phyloP scores from a whole-genome alignment of 345 rosid genomes.

The Theobroma cacao region DNA sequence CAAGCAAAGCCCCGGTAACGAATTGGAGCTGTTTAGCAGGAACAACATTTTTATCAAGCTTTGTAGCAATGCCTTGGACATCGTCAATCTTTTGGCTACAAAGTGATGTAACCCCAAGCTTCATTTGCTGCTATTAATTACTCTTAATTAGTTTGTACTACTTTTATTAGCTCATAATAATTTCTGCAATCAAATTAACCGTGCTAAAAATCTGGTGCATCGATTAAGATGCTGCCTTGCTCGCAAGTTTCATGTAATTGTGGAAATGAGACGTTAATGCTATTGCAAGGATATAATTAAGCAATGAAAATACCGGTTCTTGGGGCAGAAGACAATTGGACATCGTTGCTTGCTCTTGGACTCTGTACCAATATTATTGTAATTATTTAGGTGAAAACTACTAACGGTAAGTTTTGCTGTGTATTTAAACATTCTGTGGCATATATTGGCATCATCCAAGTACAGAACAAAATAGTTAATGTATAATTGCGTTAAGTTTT shows the following conservation, averaged over 20 bases:
- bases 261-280: neutral
- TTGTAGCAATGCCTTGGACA: slow-evolving; percentile 40
- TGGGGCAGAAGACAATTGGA: neutral
- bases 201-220: neutral
- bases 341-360: neutral
- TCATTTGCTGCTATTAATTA: neutral
- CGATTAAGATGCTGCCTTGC: neutral
- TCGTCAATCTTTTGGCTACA: slow-evolving; percentile 32
- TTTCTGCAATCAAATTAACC: neutral
- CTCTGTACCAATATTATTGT: neutral
- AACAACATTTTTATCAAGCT: slow-evolving; percentile 38
- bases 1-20: slow-evolving; percentile 17
- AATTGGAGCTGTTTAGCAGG: slow-evolving; percentile 27
- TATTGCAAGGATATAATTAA: neutral
- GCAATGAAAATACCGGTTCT: neutral
- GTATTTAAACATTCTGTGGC: neutral
- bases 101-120: neutral
- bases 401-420: no score
- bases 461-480: no score
- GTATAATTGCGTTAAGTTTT: neutral
- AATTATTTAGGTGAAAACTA: no score
- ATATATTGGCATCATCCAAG: neutral
- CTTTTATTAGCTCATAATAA: no score
- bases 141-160: neutral
- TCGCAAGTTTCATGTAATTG: neutral